phyloP scores from a whole-genome alignment of 805 yeast genomes.

The Teunomyces kruisii region DNA sequence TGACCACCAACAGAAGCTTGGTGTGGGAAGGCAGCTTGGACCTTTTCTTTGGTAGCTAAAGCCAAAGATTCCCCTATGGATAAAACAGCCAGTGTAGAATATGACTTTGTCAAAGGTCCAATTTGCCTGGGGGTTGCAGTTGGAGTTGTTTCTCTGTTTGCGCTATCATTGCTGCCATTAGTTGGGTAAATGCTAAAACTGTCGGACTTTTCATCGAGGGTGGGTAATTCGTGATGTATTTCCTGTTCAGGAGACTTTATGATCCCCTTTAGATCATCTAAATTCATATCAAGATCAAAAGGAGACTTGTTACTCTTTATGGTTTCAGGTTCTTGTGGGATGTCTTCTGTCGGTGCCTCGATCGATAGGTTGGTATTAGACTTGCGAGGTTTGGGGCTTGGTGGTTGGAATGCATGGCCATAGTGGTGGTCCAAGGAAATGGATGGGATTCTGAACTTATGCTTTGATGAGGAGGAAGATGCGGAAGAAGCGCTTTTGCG shows the following conservation, averaged over 20 bases:
- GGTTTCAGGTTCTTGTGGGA: conserved; percentile 7
- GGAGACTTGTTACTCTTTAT: conserved; percentile 3
- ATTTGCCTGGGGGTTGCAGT: neutral
- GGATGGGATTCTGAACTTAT: conserved; percentile 38
- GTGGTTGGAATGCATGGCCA: conserved; percentile 11
- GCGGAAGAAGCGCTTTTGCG: conserved; percentile 18
- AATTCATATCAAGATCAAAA: conserved; percentile 46
- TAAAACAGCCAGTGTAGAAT: conserved; percentile 6
- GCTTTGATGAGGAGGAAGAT: conserved; percentile 23
- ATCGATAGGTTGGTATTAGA: conserved; percentile 14
- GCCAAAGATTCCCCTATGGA: neutral
- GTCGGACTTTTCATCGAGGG: neutral
- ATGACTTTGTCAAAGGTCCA: conserved; percentile 6
- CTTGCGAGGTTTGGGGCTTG: conserved; percentile 6
- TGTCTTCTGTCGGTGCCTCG: conserved; percentile 6
- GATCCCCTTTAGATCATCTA: conserved; percentile 53
- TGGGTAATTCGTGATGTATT: neutral
- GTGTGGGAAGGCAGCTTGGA: neutral
- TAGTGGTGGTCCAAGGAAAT: conserved; percentile 30
- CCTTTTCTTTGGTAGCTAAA: neutral
- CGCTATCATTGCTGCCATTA: neutral
- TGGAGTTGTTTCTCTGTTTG: neutral
- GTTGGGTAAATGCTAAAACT: neutral
- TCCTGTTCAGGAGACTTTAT: conserved; percentile 27
- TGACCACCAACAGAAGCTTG: conserved; percentile 1